Conservation (phyloP, 1,139 yeast species). For the Scheffersomyces insectosa region DNA sequence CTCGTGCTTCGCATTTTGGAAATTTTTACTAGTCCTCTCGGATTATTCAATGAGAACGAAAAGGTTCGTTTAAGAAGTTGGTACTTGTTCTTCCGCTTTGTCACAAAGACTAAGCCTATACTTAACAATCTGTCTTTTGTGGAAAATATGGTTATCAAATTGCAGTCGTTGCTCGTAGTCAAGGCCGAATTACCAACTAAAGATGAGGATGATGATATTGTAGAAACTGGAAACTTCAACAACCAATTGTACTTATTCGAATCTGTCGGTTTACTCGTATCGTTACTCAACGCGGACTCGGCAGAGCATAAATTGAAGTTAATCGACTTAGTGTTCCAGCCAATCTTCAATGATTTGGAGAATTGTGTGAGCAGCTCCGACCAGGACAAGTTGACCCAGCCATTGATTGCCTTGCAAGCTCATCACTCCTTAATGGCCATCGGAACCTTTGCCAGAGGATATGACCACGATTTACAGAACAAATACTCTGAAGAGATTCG, state of each 20-base stretch:
- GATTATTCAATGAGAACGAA: slow-evolving; percentile 71
- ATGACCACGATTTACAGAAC: slow-evolving; percentile 46
- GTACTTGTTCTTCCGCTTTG: slow-evolving; percentile 83
- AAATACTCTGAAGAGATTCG: slow-evolving; percentile 35
- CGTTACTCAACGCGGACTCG: slow-evolving; percentile 42
- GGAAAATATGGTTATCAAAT: slow-evolving; percentile 38
- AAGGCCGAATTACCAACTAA: slow-evolving; percentile 56
- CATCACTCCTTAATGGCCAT: slow-evolving; percentile 88
- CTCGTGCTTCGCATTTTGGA: slow-evolving; percentile 67
- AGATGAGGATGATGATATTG: slow-evolving; percentile 56
- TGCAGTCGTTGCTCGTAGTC: slow-evolving; percentile 55
- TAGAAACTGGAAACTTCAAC: slow-evolving; percentile 65
- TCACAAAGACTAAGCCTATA: slow-evolving; percentile 70
- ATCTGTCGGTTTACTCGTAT: slow-evolving; percentile 66
- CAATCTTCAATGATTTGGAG: slow-evolving; percentile 78
- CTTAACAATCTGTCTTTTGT: slow-evolving; percentile 43
- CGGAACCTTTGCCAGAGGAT: slow-evolving; percentile 87
- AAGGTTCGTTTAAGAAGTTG: slow-evolving; percentile 84
- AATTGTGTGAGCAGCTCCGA: slow-evolving; percentile 44
- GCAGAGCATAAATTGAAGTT: slow-evolving; percentile 41
- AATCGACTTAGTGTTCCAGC: slow-evolving; percentile 66
- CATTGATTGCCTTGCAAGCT: slow-evolving; percentile 62
- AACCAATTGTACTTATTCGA: slow-evolving; percentile 84
- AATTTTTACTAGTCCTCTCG: slow-evolving; percentile 76
- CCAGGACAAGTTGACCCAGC: slow-evolving; percentile 40